These are phyloP conservation scores for Scleromitrula shiraiana DNA, from an alignment of 2,329 filamentous ascomycete species.

Conservation along the genomic window DNA sequence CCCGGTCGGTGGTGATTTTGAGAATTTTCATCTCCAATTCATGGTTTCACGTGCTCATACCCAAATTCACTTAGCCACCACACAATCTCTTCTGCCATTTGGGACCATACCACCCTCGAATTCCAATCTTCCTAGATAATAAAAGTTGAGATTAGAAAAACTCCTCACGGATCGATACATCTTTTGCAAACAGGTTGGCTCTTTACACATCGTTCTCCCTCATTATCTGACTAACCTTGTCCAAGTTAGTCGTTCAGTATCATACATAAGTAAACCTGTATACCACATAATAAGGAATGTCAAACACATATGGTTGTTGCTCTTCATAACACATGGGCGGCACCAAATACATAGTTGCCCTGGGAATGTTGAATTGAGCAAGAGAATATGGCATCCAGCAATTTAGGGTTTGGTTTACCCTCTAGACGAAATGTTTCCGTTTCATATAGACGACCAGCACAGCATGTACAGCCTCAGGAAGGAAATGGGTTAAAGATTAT, in stretches of 20 bases:
- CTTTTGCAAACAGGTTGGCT: neutral
- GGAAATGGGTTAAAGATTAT: constrained; percentile 18
- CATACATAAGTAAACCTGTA: neutral
- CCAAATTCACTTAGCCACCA: constrained; percentile 20
- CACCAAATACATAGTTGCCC: constrained; percentile 1
- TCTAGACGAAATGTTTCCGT: constrained; percentile 34
- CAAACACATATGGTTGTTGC: constrained; percentile 12
- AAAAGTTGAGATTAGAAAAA: constrained; percentile 11
- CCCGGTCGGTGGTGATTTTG: constrained; percentile 25
- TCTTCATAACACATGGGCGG: constrained; percentile 22
- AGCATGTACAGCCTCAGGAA: constrained; percentile 17
- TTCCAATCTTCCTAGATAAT: constrained; percentile 8
- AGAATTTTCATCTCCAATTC: constrained; percentile 14
- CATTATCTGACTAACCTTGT: neutral
- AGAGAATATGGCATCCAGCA: constrained; percentile 37
- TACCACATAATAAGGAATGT: constrained; percentile 17
- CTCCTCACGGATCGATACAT: neutral
- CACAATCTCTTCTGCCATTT: constrained; percentile 13
- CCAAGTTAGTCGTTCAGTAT: neutral
- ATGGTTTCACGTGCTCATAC: constrained; percentile 18
- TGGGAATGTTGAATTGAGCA: constrained; percentile 19
- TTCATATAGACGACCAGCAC: constrained; percentile 25
- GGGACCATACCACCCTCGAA: constrained; percentile 6
- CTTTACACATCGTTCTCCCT: neutral
- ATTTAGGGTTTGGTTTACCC: constrained; percentile 35